Base-by-base conservation (phyloP, 1,284 basidiomycete genomes). In the Rhodotorula sp. region DNA sequence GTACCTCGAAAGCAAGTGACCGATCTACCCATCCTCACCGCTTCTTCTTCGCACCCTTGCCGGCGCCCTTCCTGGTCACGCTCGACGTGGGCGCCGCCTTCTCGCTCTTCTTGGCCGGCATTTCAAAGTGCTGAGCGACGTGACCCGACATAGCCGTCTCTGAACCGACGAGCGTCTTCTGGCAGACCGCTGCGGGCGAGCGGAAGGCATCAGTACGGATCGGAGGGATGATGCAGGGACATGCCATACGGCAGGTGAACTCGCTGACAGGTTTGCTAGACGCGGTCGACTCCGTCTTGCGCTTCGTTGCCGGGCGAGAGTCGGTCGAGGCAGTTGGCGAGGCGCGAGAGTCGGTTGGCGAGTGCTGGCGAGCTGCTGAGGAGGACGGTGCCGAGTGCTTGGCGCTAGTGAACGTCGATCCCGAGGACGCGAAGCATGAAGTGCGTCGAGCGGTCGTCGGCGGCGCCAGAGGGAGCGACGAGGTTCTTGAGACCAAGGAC, bases 101-200 rank as follows among this genome's bases (percentile, higher is more conserved):
- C 55, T 54, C 51, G 36, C n/a, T 59, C 55, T 67, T 67, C 36
- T 30, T 53, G 9, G 36, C 24, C 19, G 46, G 36, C 63, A 32
- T 30, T 47, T 64, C 36, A 36, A 62, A 48, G 62, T 59, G 67
- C 49, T 52, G n/a, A 22, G 59, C 67, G 34, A 75, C 71, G 34
- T 75, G 74, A 0, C 54, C 62, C 8, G n/a, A 39, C 57, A 75
- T 64, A 4, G 74, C 74, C n/a, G 65, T 62, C 55, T 69, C 71
- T 30, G 59, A 64, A n/a, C 67, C 71, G 1, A 36, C 24, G 11
- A 67, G 55, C 17, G 34, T n/a, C 59, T 64, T 68, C 22, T 47
- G 15, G 59, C 74, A 75, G 4, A 75, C 46, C 13, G 71, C 60
- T 61, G 51, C 27, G 13, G 17, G 29, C 4, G 34, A 6, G 7